A percentile compares a stretch with the other conserved stretches of the same genome.
Conservation (phyloP, 208 protist genomes). For the Vickermania spadyakhi region DNA sequence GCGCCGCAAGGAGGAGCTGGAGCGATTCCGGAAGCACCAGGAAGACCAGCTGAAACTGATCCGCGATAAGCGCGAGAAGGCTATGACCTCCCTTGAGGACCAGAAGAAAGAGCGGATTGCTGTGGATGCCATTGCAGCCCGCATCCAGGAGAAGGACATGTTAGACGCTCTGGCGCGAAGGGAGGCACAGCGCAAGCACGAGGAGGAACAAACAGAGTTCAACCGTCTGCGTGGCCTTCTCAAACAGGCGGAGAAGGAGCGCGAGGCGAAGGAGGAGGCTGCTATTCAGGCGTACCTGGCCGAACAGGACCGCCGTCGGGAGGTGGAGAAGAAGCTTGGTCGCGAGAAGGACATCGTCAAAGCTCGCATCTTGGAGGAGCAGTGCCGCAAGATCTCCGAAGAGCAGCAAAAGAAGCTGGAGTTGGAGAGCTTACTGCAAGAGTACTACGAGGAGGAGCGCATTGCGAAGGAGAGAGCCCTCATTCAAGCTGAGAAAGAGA, state of each 20-base stretch:
- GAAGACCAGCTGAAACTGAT: slow-evolving; percentile 71
- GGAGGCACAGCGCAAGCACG: slow-evolving; percentile 63
- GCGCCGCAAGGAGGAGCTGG: slow-evolving; percentile 35
- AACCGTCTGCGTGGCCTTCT: slow-evolving; percentile 48
- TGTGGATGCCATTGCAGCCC: slow-evolving; percentile 79
- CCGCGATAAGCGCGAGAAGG: slow-evolving; percentile 32
- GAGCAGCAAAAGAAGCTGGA: slow-evolving; percentile 79
- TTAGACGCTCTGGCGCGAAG: slow-evolving; percentile 47
- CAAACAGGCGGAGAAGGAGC: slow-evolving; percentile 65
- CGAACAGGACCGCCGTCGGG: slow-evolving; percentile 58
- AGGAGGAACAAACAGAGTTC: slow-evolving; percentile 82
- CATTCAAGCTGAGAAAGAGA: slow-evolving; percentile 52
- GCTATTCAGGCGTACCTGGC: slow-evolving; percentile 71
- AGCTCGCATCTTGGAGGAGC: slow-evolving; percentile 70
- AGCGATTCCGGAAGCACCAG: slow-evolving; percentile 68
- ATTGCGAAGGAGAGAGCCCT: slow-evolving; percentile 66
- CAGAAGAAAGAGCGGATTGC: slow-evolving; percentile 74
- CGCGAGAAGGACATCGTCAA: slow-evolving; percentile 69
- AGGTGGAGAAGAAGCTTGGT: slow-evolving; percentile 58
- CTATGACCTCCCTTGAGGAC: slow-evolving; percentile 33
- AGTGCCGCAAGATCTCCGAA: slow-evolving; percentile 67
- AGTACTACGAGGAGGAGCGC: slow-evolving; percentile 87
- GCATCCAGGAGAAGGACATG: slow-evolving; percentile 81
- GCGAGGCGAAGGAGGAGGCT: slow-evolving; percentile 70
- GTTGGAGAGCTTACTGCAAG: slow-evolving; percentile 73